A percentile compares a stretch with the other conserved stretches of the same genome.
phyloP scores from a whole-genome alignment of 2,329 filamentous ascomycete genomes.

The Arthrobotrys entomopaga region DNA sequence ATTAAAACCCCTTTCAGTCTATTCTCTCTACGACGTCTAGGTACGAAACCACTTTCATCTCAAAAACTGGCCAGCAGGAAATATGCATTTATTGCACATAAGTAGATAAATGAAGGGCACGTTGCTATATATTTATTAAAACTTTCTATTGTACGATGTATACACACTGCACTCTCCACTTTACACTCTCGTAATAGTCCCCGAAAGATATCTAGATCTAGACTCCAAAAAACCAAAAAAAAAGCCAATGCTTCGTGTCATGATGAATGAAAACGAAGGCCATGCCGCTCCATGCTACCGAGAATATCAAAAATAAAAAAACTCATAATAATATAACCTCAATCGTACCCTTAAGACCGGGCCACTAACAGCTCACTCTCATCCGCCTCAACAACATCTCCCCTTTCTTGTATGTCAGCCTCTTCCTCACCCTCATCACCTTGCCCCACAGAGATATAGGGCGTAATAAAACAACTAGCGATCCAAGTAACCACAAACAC shows the following conservation, averaged over 20 bases:
- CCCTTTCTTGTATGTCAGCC: conserved; percentile 27
- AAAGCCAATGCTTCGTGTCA: conserved; percentile 15
- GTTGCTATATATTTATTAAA: too few species aligned
- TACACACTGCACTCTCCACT: too few species aligned
- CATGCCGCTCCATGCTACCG: background rate
- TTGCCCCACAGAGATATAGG: conserved; percentile 61
- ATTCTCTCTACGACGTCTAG: too few species aligned
- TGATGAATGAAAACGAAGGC: conserved; percentile 3
- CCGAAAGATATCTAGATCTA: too few species aligned
- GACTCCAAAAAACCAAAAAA: background rate
- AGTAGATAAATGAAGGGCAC: too few species aligned
- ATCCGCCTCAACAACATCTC: conserved; percentile 16
- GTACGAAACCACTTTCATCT: too few species aligned
- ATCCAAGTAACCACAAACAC: conserved; percentile 75
- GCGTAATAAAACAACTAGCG: conserved; percentile 75
- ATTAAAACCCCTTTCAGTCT: too few species aligned
- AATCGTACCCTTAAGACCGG: conserved; percentile 1
- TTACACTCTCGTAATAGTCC: too few species aligned
- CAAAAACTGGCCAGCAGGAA: too few species aligned
- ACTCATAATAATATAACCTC: background rate
- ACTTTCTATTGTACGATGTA: too few species aligned
- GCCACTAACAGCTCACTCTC: conserved; percentile 35
- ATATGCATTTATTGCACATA: too few species aligned
- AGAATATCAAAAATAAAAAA: conserved; percentile 2
- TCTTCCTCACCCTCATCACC: conserved; percentile 16